Evolutionary conservation across 345 rosid genomes (phyloP).

Genomic region (Murraya koenigii): DNA sequence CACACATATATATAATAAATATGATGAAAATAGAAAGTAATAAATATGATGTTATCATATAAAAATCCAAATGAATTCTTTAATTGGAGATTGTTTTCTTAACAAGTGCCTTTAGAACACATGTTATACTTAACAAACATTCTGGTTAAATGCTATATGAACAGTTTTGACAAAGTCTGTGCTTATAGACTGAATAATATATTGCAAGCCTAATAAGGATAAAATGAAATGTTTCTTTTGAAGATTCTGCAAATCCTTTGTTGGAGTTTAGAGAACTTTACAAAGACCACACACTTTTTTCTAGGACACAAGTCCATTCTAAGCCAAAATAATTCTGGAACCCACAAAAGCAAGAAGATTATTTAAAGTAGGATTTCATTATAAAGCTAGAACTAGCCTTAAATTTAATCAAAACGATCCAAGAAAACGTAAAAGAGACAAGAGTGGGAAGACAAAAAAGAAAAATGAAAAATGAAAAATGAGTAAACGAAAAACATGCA

Average conservation of each 20-base stretch:
- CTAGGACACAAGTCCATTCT: constrained; percentile 20
- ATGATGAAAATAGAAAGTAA: too few species aligned
- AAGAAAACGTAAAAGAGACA: constrained; percentile 20
- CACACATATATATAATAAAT: too few species aligned
- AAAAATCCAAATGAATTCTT: too few species aligned
- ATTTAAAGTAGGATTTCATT: constrained; percentile 16
- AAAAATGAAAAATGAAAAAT: background rate
- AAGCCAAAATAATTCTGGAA: constrained; percentile 8
- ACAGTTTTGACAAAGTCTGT: too few species aligned
- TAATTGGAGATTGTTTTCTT: too few species aligned
- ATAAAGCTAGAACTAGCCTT: constrained; percentile 1
- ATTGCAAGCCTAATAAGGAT: constrained; percentile 4
- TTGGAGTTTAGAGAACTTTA: background rate
- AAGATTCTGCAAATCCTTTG: constrained; percentile 23
- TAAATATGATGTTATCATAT: too few species aligned
- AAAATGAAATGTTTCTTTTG: background rate
- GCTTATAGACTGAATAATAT: background rate
- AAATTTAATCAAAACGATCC: constrained; percentile 3
- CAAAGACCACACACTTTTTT: constrained; percentile 15
- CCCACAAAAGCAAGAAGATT: constrained; percentile 14
- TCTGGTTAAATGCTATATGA: too few species aligned
- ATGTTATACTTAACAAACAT: too few species aligned
- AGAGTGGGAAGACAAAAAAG: constrained; percentile 23
- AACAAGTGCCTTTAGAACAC: too few species aligned
- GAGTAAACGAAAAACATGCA: constrained; percentile 1